Percentiles rank a stretch among this genome's conserved stretches.
Evolutionary conservation across 1,284 basidiomycete genomes (phyloP).

Genomic region (Moesziomyces antarcticus): DNA sequence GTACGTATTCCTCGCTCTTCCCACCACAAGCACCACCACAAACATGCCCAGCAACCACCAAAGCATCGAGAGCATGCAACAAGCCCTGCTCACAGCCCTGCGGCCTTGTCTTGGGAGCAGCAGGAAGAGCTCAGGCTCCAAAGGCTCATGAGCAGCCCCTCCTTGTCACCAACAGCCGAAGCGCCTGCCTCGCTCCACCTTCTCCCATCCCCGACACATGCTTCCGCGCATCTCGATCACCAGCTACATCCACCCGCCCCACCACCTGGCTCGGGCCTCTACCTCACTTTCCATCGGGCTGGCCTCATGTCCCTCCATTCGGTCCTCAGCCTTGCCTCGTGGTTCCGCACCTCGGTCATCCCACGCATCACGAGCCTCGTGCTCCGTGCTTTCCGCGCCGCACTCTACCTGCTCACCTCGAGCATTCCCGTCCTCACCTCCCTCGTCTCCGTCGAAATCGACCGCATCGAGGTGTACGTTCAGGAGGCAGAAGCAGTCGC

Average conservation of each 20-base stretch:
- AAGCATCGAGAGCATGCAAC: background rate
- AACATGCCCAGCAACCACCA: background rate
- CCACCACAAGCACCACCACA: background rate
- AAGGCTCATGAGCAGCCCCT: constrained; percentile 42
- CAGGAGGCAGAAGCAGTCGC: constrained; percentile 48
- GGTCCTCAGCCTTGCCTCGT: constrained; percentile 13
- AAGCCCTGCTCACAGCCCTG: background rate
- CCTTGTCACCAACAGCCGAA: constrained; percentile 18
- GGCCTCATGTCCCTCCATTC: constrained; percentile 34
- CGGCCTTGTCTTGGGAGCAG: constrained; percentile 19
- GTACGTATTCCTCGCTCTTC: constrained; percentile 41
- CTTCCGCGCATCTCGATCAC: background rate
- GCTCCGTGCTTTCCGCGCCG: constrained; percentile 37
- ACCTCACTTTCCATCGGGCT: constrained; percentile 30
- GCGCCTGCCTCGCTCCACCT: constrained; percentile 4
- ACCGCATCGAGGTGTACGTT: constrained; percentile 49
- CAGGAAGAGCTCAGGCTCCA: constrained; percentile 40
- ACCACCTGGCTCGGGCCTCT: constrained; percentile 5
- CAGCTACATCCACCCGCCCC: background rate
- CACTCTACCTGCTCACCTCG: constrained; percentile 51
- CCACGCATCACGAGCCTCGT: constrained; percentile 18
- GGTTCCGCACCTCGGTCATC: constrained; percentile 17
- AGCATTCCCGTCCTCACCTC: constrained; percentile 53
- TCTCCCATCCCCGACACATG: background rate
- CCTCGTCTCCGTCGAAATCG: constrained; percentile 59